phyloP scores from a whole-genome alignment of 257 asterid genomes.

The Capsicum chinense region DNA sequence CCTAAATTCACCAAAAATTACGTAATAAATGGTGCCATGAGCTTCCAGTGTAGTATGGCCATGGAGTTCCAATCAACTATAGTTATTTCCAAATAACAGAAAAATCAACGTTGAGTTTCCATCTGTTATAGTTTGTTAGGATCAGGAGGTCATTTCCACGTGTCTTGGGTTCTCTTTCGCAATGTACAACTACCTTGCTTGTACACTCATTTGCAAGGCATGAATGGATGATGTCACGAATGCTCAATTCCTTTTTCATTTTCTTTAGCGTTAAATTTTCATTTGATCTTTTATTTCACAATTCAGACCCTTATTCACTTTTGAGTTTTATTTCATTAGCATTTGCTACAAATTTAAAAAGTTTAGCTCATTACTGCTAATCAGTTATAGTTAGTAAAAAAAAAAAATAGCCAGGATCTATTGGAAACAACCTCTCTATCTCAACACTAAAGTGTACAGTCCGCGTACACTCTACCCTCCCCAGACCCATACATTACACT shows the following conservation, averaged over 20 bases:
- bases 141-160: no score
- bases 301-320: neutral
- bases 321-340: neutral
- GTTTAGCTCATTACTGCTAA: conserved; percentile 5
- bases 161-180: no score
- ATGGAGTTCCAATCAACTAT: neutral
- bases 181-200: no score
- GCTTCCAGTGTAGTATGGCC: neutral
- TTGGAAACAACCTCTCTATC: no score
- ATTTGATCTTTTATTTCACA: neutral
- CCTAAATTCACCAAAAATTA: neutral
- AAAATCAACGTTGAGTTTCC: neutral
- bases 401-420: no score
- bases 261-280: neutral
- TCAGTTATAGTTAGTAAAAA: no score
- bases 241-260: neutral
- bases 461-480: no score
- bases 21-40: neutral
- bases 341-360: neutral
- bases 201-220: neutral
- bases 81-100: neutral
- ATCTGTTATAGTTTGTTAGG: neutral
- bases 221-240: neutral
- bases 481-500: no score
- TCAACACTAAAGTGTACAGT: no score